A percentile compares a stretch with the other conserved stretches of the same genome.
Conservation (phyloP, 2,329 filamentous ascomycete species). For the Juglanconis juglandina region DNA sequence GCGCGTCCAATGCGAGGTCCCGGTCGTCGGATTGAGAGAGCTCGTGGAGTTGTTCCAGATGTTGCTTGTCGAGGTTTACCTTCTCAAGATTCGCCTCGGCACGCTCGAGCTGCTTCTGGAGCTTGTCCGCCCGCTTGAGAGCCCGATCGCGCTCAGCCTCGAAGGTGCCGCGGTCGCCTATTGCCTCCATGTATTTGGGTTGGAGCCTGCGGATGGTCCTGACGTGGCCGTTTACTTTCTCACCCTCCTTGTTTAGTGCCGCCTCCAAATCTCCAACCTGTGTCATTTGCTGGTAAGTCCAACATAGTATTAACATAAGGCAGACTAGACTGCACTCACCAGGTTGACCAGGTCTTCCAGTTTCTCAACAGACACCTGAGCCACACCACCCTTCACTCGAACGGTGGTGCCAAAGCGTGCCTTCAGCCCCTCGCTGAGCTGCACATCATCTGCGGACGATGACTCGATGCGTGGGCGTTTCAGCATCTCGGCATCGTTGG, state of each 20-base stretch:
- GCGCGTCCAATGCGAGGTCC: conserved; percentile 36
- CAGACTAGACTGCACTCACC: conserved; percentile 25
- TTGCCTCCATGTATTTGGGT: conserved; percentile 44
- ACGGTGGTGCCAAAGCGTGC: conserved; percentile 25
- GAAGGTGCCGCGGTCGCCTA: conserved; percentile 48
- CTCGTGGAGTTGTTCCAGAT: conserved; percentile 35
- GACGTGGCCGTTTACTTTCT: conserved; percentile 41
- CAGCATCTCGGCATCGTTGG: conserved; percentile 23
- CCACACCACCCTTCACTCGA: conserved; percentile 11
- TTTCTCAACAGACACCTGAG: conserved; percentile 24
- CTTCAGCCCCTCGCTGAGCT: conserved; percentile 30
- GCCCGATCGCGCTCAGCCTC: conserved; percentile 42
- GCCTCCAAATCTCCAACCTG: conserved; percentile 37
- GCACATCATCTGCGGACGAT: conserved; percentile 14
- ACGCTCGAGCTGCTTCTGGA: conserved; percentile 35
- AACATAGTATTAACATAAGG: background rate
- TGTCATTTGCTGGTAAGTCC: conserved; percentile 14
- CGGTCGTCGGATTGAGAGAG: conserved; percentile 37
- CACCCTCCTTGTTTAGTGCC: conserved; percentile 29
- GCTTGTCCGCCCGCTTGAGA: conserved; percentile 32
- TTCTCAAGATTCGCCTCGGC: conserved; percentile 34
- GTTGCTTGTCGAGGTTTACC: conserved; percentile 35
- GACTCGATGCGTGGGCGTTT: conserved; percentile 31
- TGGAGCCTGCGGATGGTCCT: conserved; percentile 44
- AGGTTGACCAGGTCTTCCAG: conserved; percentile 38